Conservation (phyloP, 1,284 basidiomycete species). For the Trichosporon sp. region DNA sequence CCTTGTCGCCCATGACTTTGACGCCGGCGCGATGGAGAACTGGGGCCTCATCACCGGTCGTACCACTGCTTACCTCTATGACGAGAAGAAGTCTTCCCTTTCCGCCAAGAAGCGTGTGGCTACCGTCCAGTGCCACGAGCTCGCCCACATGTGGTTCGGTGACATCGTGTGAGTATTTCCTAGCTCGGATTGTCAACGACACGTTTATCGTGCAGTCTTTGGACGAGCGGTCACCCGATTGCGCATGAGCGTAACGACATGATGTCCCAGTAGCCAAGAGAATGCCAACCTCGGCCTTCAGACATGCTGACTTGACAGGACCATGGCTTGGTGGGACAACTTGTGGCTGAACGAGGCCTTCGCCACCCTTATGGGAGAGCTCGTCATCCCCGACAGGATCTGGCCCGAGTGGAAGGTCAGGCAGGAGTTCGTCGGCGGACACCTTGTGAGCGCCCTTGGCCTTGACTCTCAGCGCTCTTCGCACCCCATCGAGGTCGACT, state of each 20-base stretch:
- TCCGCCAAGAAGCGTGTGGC: constrained; percentile 74
- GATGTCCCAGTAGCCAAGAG: too few species aligned
- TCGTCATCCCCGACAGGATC: constrained; percentile 71
- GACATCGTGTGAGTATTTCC: constrained; percentile 56
- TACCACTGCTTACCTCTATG: constrained; percentile 74
- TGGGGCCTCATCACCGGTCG: constrained; percentile 91
- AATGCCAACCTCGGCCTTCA: too few species aligned
- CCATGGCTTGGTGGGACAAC: constrained; percentile 92
- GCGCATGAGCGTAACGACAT: too few species aligned
- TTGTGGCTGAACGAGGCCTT: constrained; percentile 71
- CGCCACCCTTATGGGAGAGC: constrained; percentile 78
- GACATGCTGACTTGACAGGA: constrained; percentile 37
- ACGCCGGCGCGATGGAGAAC: constrained; percentile 93
- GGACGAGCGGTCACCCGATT: too few species aligned
- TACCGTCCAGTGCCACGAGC: constrained; percentile 51
- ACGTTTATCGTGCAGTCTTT: too few species aligned
- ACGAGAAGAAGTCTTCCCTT: constrained; percentile 67
- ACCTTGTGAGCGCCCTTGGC: constrained; percentile 59
- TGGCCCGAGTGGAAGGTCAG: constrained; percentile 56
- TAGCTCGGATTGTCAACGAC: too few species aligned
- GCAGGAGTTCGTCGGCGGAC: constrained; percentile 53
- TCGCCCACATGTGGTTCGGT: constrained; percentile 63
- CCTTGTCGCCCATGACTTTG: constrained; percentile 74
- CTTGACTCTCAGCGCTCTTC: constrained; percentile 87
- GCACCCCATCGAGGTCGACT: constrained; percentile 91